Percentiles rank a stretch among this genome's conserved stretches.
These are phyloP conservation scores for Hypoxylon sp. DNA, from an alignment of 2,329 filamentous ascomycete species.

Conservation along the genomic window DNA sequence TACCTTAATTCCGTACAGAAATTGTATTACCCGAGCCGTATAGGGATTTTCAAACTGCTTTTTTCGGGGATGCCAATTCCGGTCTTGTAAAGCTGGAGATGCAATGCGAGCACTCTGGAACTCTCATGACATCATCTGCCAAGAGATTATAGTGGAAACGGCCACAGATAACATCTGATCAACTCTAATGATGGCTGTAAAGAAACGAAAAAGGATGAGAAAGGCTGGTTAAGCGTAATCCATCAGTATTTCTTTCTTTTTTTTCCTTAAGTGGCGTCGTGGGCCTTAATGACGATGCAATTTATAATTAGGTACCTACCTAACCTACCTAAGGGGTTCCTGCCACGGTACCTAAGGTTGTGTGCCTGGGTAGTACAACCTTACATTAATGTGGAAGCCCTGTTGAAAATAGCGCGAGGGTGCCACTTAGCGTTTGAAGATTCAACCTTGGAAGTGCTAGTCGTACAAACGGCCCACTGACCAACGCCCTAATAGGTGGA, in stretches of 20 bases:
- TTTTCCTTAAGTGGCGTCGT: no score
- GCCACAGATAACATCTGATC: background rate
- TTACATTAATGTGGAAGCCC: no score
- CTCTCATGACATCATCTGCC: conserved; percentile 5
- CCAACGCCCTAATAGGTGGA: background rate
- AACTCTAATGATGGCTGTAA: background rate
- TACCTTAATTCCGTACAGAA: background rate
- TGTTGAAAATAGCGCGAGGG: no score
- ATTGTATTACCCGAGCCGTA: conserved; percentile 1
- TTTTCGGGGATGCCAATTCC: background rate
- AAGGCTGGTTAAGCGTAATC: no score
- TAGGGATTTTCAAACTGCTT: background rate
- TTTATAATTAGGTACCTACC: no score
- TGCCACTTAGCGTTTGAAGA: no score
- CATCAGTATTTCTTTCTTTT: no score
- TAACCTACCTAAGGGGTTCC: no score
- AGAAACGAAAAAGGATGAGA: background rate
- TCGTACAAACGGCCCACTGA: background rate
- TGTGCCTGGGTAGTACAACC: no score
- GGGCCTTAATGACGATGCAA: no score
- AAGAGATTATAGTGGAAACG: background rate
- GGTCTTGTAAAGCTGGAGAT: background rate
- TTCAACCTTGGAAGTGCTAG: no score
- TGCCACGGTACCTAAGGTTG: no score
- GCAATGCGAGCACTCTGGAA: background rate